Percentiles rank a stretch among this genome's conserved stretches.
Conservation (phyloP, 345 rosid species). For the Mallotus nudiflorus region DNA sequence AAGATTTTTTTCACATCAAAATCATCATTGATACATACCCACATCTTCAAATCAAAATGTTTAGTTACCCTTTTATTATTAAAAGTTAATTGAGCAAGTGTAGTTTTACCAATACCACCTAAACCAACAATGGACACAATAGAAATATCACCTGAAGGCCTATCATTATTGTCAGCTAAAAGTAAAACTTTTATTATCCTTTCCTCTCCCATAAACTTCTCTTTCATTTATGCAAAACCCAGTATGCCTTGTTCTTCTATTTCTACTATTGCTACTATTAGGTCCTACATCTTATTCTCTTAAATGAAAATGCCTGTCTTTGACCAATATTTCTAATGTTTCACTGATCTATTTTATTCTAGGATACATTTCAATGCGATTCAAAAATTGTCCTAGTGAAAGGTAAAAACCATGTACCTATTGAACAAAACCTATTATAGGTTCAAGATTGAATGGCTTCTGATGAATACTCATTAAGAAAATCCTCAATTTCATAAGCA, state of each 20-base stretch:
- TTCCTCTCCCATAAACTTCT: conserved; percentile 5
- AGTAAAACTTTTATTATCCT: conserved; percentile 2
- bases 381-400: neutral
- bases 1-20: no score
- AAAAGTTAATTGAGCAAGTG: conserved; percentile 27
- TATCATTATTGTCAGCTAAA: neutral
- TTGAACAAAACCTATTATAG: conserved; percentile 8
- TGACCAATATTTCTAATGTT: no score
- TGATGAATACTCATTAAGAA: no score
- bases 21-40: no score
- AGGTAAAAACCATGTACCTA: conserved; percentile 9
- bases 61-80: no score
- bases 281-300: no score
- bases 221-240: conserved; percentile 9
- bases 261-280: no score
- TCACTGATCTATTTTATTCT: no score
- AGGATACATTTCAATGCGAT: neutral
- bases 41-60: no score
- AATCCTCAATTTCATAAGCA: no score
- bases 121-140: conserved; percentile 25
- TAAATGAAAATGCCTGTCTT: no score
- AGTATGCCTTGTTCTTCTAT: conserved; percentile 13
- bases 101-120: conserved; percentile 31
- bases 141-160: neutral
- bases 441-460: no score